Base-by-base conservation (phyloP, 2,329 filamentous ascomycete genomes). In the Xylaria sp. region DNA sequence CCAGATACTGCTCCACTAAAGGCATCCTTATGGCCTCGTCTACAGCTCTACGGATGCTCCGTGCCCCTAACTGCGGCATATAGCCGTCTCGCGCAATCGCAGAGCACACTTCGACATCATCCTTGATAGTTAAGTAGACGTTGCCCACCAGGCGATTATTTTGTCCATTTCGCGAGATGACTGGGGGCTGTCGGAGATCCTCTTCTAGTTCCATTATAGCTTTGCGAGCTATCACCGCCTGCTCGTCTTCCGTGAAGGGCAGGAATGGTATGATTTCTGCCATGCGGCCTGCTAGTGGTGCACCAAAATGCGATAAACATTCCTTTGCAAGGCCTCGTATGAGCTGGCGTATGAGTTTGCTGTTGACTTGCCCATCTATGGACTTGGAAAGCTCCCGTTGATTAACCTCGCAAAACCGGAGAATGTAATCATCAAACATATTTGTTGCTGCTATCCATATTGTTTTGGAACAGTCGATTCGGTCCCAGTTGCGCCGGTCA, bases 381-480 rank as follows among this genome's bases (percentile, higher is more conserved):
- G 28, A 31, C 9, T 31, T 9, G 28, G 28, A 9, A 9, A 31
- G 9, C 28, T 31, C 28, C 4, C 9, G 28, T 31, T 5, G 28
- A 9, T 31, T 4, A 31, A 9, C 9, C 28, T 31, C 5, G 9
- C 28, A 31, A 9, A 31, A 31, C 28, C 9, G 4, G 28, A 31
- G 28, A 31, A 31, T 31, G 28, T 31, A 31, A 9, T 31, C 28
- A 9, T 31, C 28, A 9, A 79, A 67, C 12, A 73, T 72, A 53
- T 83, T 83, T 0, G 80, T 83, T 0, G 78, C 79, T 0, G 84
- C 61, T 6, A 84, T 81, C 78, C 80, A 83, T 9, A 83, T 80
- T 0, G 78, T 79, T 52, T 80, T 79, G 1, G 74, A 77, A 58
- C 77, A 81, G 59, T 83, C 74, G 4, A 82, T 65, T 1, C 60